Conservation (phyloP, 345 rosid genomes). For the Balakata baccata region DNA sequence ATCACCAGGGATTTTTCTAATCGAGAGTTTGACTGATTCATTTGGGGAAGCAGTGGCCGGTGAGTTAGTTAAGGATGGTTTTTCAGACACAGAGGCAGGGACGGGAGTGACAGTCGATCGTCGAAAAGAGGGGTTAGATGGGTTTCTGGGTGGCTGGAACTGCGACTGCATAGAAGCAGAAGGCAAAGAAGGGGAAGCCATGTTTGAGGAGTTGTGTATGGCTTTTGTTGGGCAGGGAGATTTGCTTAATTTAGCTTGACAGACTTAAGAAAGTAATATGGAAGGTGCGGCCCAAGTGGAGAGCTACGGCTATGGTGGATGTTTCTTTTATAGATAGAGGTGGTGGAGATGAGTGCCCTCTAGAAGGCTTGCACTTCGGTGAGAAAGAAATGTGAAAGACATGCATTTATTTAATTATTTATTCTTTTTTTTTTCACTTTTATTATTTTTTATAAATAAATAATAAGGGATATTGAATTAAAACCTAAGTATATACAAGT, state of each 20-base stretch:
- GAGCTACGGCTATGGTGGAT: no score
- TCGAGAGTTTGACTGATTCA: conserved; percentile 42
- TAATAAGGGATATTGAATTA: no score
- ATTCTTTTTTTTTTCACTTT: no score
- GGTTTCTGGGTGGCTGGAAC: neutral
- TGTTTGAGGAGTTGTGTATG: neutral
- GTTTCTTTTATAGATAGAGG: no score
- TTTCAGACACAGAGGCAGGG: conserved; percentile 44
- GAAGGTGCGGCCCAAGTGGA: neutral
- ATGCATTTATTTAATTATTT: no score
- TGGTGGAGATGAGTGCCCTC: no score
- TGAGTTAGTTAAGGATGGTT: conserved; percentile 15
- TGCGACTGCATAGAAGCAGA: conserved; percentile 29
- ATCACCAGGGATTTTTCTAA: conserved; percentile 64
- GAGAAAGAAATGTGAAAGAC: no score
- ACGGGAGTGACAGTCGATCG: conserved; percentile 24
- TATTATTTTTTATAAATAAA: no score
- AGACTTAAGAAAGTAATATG: no score
- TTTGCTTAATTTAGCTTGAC: no score
- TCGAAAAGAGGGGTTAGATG: neutral
- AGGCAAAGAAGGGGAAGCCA: conserved; percentile 36
- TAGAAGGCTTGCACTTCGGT: no score
- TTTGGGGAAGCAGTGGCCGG: neutral
- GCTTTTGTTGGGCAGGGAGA: neutral
- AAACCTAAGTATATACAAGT: no score